A percentile compares a stretch with the other conserved stretches of the same genome.
phyloP scores from a whole-genome alignment of 805 yeast species.

The Wickerhamomyces xylosicus region DNA sequence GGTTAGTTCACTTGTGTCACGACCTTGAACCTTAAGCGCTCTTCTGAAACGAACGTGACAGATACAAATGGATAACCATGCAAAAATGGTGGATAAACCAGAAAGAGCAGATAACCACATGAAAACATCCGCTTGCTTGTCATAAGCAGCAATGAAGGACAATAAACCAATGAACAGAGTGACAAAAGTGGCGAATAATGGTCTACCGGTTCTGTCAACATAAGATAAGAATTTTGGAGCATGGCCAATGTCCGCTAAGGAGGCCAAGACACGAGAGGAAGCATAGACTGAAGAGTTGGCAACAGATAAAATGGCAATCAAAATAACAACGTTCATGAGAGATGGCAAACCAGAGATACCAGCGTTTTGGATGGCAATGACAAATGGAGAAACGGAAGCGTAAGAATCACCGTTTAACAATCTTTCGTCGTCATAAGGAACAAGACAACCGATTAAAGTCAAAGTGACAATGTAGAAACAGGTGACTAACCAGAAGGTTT shows the following conservation, averaged over 20 bases:
- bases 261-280: constrained; percentile 54
- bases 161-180: constrained; percentile 46
- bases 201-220: constrained; percentile 60
- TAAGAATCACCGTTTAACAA: constrained; percentile 40
- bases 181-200: constrained; percentile 43
- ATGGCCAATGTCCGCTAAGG: constrained; percentile 53
- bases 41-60: constrained; percentile 55
- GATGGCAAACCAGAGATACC: constrained; percentile 57
- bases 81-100: constrained; percentile 52
- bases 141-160: constrained; percentile 47
- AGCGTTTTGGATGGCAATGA: constrained; percentile 55
- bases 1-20: constrained; percentile 50
- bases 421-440: constrained; percentile 49
- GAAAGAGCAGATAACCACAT: constrained; percentile 56
- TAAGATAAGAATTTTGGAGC: constrained; percentile 50
- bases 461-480: constrained; percentile 52
- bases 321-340: constrained; percentile 58
- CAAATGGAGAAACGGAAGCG: constrained; percentile 70
- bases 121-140: constrained; percentile 43
- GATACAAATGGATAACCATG: constrained; percentile 52
- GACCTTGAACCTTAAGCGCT: constrained; percentile 56
- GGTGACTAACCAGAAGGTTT: constrained; percentile 72
- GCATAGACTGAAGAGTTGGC: constrained; percentile 68
- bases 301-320: constrained; percentile 58
- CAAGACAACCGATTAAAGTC: constrained; percentile 53